Evolutionary conservation across 805 yeast species (phyloP).

Genomic region (Cyberlindnera xylosilytica): DNA sequence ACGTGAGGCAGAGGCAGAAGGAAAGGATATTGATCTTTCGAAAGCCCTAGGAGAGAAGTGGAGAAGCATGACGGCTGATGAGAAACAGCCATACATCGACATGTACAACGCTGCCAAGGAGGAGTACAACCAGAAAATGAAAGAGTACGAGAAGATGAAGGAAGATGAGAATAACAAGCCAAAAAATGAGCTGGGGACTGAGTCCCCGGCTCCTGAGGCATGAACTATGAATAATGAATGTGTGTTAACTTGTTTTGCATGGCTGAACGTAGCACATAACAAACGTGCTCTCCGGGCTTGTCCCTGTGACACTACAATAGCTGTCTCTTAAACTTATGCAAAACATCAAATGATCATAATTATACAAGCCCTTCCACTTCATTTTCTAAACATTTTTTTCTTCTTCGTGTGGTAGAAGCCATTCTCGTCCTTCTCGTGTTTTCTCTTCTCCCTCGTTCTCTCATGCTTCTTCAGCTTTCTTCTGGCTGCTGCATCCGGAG

Average conservation of each 20-base stretch:
- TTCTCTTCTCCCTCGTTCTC: slow-evolving; percentile 73
- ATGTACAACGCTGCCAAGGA: slow-evolving; percentile 75
- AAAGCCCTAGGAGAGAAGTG: slow-evolving; percentile 81
- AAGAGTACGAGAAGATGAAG: slow-evolving; percentile 61
- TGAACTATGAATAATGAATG: neutral
- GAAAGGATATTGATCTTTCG: slow-evolving; percentile 61
- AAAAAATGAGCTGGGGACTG: slow-evolving; percentile 7
- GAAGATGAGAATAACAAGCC: slow-evolving; percentile 36
- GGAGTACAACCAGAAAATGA: slow-evolving; percentile 73
- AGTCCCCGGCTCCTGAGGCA: slow-evolving; percentile 10
- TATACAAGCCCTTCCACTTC: slow-evolving; percentile 1
- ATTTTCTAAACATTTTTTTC: slow-evolving; percentile 29
- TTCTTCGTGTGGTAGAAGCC: slow-evolving; percentile 71
- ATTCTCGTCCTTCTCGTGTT: slow-evolving; percentile 67
- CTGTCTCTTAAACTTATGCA: neutral
- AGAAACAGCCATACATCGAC: slow-evolving; percentile 68
- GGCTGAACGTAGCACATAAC: too few species aligned
- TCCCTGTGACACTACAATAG: too few species aligned
- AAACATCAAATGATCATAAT: neutral
- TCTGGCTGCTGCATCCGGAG: slow-evolving; percentile 80
- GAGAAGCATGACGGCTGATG: slow-evolving; percentile 70
- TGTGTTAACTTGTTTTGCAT: neutral
- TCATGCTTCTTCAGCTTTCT: slow-evolving; percentile 75
- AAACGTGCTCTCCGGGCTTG: too few species aligned
- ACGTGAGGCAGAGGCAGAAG: slow-evolving; percentile 53